Evolutionary conservation across 148 eudicot species (phyloP).

Genomic region (Vaccinium vitisidaea): DNA sequence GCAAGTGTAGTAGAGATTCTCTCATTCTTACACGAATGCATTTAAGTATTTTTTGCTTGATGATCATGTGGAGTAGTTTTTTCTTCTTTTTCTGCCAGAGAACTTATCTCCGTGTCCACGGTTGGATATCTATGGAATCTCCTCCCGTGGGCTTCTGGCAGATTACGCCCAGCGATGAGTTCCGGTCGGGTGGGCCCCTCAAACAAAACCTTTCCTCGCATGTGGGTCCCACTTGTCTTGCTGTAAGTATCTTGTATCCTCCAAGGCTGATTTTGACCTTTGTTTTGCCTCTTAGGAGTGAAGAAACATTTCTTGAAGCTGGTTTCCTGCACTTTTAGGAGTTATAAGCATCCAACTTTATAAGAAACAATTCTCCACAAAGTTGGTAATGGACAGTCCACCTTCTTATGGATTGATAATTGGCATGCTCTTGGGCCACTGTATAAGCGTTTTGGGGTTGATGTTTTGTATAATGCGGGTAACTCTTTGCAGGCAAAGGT

Average conservation of each 20-base stretch:
- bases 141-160: conserved; percentile 85
- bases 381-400: too few species aligned
- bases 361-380: too few species aligned
- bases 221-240: conserved; percentile 74
- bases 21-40: neutral
- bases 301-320: conserved; percentile 6
- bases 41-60: neutral
- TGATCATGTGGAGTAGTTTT: neutral
- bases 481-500: too few species aligned
- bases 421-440: too few species aligned
- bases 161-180: conserved; percentile 75
- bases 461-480: too few species aligned
- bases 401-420: too few species aligned
- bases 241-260: conserved; percentile 39
- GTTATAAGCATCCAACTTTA: neutral
- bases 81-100: neutral
- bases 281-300: neutral
- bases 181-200: conserved; percentile 74
- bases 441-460: too few species aligned
- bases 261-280: neutral
- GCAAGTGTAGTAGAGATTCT: neutral
- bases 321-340: neutral
- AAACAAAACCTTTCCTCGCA: conserved; percentile 90
- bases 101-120: conserved; percentile 56
- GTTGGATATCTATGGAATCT: conserved; percentile 68